Conservation (phyloP, 257 asterid species). For the Penstemon eatonii region DNA sequence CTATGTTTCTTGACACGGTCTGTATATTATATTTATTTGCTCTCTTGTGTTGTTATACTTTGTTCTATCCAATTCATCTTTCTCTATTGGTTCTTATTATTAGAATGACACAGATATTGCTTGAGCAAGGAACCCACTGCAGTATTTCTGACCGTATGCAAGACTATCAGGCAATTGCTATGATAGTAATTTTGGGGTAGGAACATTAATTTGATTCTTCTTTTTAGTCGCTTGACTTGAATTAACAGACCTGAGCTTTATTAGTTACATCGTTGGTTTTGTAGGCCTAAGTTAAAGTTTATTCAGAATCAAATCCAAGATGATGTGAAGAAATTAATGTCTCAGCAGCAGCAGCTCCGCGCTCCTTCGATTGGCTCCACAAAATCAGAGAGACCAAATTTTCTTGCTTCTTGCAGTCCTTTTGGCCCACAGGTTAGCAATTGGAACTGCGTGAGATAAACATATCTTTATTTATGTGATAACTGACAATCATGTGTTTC, state of each 20-base stretch:
- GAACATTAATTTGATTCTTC: slow-evolving; percentile 15
- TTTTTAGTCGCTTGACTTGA: slow-evolving; percentile 14
- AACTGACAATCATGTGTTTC: slow-evolving; percentile 31
- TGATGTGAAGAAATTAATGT: slow-evolving; percentile 81
- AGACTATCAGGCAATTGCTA: slow-evolving; percentile 79
- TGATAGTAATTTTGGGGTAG: slow-evolving; percentile 85
- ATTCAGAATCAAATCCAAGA: slow-evolving; percentile 72
- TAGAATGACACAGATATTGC: slow-evolving; percentile 47
- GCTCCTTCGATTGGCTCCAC: slow-evolving; percentile 45
- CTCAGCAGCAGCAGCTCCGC: slow-evolving; percentile 64
- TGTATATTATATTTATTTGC: slow-evolving; percentile 10
- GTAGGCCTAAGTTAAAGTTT: slow-evolving; percentile 79
- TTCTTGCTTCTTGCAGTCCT: slow-evolving; percentile 77
- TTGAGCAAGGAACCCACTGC: slow-evolving; percentile 58
- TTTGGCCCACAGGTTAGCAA: slow-evolving; percentile 78
- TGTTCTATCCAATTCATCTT: not conserved
- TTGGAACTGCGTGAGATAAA: not conserved
- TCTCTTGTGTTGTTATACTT: not conserved
- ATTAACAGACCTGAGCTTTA: not conserved
- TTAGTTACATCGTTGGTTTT: slow-evolving; percentile 11
- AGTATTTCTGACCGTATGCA: slow-evolving; percentile 70
- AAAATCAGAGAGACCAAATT: slow-evolving; percentile 41
- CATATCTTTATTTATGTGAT: not conserved
- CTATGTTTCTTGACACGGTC: slow-evolving; percentile 88
- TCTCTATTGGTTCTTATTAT: slow-evolving; percentile 19